Percentiles rank a stretch among this genome's conserved stretches.
These are phyloP conservation scores for Trapa bicornis DNA, from an alignment of 345 rosid species.

Conservation along the genomic window DNA sequence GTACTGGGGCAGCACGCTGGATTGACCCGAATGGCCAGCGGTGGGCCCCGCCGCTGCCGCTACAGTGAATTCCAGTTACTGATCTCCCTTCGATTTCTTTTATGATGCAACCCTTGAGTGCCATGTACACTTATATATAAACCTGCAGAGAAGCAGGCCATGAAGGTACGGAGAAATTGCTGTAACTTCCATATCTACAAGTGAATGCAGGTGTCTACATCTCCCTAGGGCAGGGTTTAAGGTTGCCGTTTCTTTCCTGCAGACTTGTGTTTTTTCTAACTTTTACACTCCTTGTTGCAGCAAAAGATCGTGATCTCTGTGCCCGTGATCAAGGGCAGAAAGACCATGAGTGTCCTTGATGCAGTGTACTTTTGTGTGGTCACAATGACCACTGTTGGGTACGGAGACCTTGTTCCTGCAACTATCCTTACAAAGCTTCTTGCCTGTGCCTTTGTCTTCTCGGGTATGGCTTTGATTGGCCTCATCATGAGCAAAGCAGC, in stretches of 20 bases:
- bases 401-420: constrained; percentile 82
- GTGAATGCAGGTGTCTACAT: too few relatives aligned
- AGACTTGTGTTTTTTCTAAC: too few relatives aligned
- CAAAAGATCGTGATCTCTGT: constrained; percentile 23
- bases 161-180: too few relatives aligned
- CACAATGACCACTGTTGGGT: constrained; percentile 93
- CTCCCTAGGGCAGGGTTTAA: not conserved
- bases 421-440: constrained; percentile 45
- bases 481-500: constrained; percentile 60
- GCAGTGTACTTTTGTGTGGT: constrained; percentile 65
- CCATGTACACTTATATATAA: too few relatives aligned
- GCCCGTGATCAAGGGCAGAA: constrained; percentile 32
- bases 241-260: not conserved
- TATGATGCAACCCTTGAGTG: too few relatives aligned
- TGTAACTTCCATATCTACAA: too few relatives aligned
- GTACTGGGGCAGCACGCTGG: constrained; percentile 52
- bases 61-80: constrained; percentile 5
- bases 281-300: not conserved
- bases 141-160: too few relatives aligned
- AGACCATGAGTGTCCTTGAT: constrained; percentile 53
- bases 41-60: not conserved
- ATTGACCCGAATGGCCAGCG: constrained; percentile 18
- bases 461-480: constrained; percentile 61
- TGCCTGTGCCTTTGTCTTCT: constrained; percentile 67
- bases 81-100: not conserved